Percentiles rank a stretch among this genome's conserved stretches.
Evolutionary conservation across 2,329 filamentous ascomycete species (phyloP).

Genomic region (Herpotrichia juniperi): DNA sequence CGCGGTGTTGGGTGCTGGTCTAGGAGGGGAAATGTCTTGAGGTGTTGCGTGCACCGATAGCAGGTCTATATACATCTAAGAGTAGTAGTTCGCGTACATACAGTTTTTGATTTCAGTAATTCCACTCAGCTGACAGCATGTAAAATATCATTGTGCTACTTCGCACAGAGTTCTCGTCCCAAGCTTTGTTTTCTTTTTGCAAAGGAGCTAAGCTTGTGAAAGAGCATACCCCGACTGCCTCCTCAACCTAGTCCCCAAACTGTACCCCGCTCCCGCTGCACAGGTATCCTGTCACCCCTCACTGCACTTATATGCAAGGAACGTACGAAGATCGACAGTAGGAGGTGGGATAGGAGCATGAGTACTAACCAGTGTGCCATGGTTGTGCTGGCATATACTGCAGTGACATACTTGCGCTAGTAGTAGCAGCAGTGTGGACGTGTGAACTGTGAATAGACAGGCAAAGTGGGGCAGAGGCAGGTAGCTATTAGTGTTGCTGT

Average conservation of each 20-base stretch:
- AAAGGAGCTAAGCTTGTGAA: too few relatives aligned
- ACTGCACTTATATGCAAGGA: constrained; percentile 54
- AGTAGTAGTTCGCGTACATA: too few relatives aligned
- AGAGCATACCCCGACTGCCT: constrained; percentile 9
- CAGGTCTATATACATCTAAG: too few relatives aligned
- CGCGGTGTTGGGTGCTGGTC: too few relatives aligned
- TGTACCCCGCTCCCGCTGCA: constrained; percentile 59
- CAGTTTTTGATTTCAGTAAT: too few relatives aligned
- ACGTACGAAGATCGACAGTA: constrained; percentile 35
- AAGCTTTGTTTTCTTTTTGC: too few relatives aligned
- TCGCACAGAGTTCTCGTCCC: too few relatives aligned
- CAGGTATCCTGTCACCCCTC: constrained; percentile 52
- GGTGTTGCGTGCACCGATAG: too few relatives aligned
- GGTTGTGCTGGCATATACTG: constrained; percentile 55
- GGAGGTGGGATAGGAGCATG: constrained; percentile 50
- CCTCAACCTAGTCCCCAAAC: constrained; percentile 22
- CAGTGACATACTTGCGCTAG: constrained; percentile 58
- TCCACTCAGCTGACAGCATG: too few relatives aligned
- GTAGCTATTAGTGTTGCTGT: constrained; percentile 25
- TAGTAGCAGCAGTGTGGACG: constrained; percentile 43
- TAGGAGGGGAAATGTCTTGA: too few relatives aligned
- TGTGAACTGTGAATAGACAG: constrained; percentile 42
- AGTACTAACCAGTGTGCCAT: constrained; percentile 55
- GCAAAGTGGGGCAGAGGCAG: constrained; percentile 47
- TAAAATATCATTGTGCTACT: too few relatives aligned